These are phyloP conservation scores for Gentiana straminea DNA, from an alignment of 257 asterid species.

Conservation along the genomic window DNA sequence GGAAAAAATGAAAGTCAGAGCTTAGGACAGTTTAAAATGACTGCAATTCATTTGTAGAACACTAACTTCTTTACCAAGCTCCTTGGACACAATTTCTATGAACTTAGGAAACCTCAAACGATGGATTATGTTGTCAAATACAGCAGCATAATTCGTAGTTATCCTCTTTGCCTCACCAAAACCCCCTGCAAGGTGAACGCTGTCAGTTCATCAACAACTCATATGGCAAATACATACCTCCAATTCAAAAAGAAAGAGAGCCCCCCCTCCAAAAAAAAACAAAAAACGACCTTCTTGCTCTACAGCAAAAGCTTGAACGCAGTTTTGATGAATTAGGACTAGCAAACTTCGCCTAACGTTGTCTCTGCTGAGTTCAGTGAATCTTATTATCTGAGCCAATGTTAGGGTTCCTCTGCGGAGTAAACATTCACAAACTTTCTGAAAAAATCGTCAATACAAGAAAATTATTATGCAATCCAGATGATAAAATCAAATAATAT, in stretches of 20 bases:
- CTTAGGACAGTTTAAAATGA: too few species aligned
- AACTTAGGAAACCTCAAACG: constrained; percentile 67
- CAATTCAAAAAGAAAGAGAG: neutral
- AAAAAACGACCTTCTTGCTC: constrained; percentile 39
- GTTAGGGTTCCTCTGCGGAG: constrained; percentile 59
- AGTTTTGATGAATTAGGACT: constrained; percentile 77
- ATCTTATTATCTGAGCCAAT: constrained; percentile 34
- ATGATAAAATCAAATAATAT: neutral
- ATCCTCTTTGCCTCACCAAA: constrained; percentile 40
- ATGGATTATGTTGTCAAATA: constrained; percentile 63
- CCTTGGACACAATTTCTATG: constrained; percentile 54
- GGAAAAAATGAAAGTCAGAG: too few species aligned
- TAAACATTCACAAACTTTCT: constrained; percentile 83
- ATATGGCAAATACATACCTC: neutral
- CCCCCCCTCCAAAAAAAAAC: neutral
- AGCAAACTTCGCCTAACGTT: constrained; percentile 59
- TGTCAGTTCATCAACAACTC: neutral
- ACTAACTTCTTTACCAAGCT: constrained; percentile 64
- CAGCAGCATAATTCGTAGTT: constrained; percentile 51
- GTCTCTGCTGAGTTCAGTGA: constrained; percentile 49
- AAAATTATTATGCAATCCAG: neutral
- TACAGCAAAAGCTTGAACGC: constrained; percentile 62
- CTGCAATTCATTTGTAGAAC: neutral
- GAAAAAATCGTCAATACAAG: constrained; percentile 6
- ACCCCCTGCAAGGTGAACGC: constrained; percentile 24